A percentile compares a stretch with the other conserved stretches of the same genome.
Conservation (phyloP, 2,329 filamentous ascomycete species). For the Fusarium coicis region DNA sequence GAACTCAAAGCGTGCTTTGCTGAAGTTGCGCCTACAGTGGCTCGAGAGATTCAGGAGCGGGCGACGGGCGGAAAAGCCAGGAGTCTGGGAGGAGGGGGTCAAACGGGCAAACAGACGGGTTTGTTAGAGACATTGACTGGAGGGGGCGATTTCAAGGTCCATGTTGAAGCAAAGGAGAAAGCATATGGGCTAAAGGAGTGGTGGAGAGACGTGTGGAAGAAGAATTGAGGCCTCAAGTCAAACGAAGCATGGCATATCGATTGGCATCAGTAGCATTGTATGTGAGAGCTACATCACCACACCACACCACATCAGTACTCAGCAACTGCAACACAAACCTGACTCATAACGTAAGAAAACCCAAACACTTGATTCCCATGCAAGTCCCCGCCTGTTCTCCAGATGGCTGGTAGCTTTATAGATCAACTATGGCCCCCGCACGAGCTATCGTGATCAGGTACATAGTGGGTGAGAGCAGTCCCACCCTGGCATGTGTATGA, state of each 20-base stretch:
- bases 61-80: conserved; percentile 60
- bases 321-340: not conserved
- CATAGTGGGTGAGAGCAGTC: not conserved
- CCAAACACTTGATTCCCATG: not conserved
- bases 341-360: not conserved
- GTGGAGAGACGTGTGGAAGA: conserved; percentile 81
- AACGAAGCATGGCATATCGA: not conserved
- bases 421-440: not conserved
- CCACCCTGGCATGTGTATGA: not conserved
- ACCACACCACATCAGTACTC: not conserved
- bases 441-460: not conserved
- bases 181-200: conserved; percentile 90
- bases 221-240: conserved; percentile 17
- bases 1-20: conserved; percentile 86
- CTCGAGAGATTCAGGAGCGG: conserved; percentile 76
- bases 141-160: conserved; percentile 62
- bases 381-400: conserved; percentile 3
- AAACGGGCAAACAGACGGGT: conserved; percentile 52
- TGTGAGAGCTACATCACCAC: not conserved
- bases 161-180: conserved; percentile 79
- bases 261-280: not conserved
- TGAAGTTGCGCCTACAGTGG: conserved; percentile 82
- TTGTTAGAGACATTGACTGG: conserved; percentile 71
- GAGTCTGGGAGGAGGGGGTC: conserved; percentile 45
- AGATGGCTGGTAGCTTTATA: not conserved